Evolutionary conservation across 2,329 filamentous ascomycete genomes (phyloP), one percentile per base, ranked within the genome.

Genomic region (Penicillium sumatraense): DNA sequence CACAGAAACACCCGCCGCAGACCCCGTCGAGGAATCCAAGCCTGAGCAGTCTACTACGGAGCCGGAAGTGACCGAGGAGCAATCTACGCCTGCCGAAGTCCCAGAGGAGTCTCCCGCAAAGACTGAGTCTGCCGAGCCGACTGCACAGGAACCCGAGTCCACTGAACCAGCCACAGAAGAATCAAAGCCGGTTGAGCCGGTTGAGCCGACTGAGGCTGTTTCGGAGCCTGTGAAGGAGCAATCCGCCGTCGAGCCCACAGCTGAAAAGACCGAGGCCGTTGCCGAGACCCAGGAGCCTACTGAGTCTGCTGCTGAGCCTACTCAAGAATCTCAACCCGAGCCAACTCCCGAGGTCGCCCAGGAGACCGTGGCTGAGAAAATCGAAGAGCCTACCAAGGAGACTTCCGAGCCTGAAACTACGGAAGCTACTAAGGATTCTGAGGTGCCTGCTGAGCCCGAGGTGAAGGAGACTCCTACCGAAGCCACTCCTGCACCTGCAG

Each of bases 201-300:
- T n/a, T n/a, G n/a, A n/a, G n/a, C n/a, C n/a, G n/a, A n/a, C n/a
- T n/a, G n/a, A n/a, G n/a, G n/a, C 77, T 58, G 76, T 72, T 63
- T 62, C 64, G 56, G 61, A 49, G 45, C 41, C 53, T 44, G 42
- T 21, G 23, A 35, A 40, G 7, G 52, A 58, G 26, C 58, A 63
- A 56, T 31, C 16, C 4, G 29, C 45, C 1, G 29, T 40, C 1
- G 53, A 56, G 29, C 21, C 63, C 7, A 20, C 47, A 38, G 67
- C 62, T 50, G 75, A 75, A 63, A 73, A 74, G 52, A 71, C 72
- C 56, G 67, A 76, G 65, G 21, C 45, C 2, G 6, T 21, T 10
- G 50, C 53, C 33, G 20, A 48, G 24, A 14, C 27, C 35, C 16
- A 47, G 38, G 42, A 41, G 42, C n/a, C n/a, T n/a, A n/a, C n/a